A percentile compares a stretch with the other conserved stretches of the same genome.
Evolutionary conservation across 805 yeast species (phyloP).

Genomic region (Teunomyces gatunensis): DNA sequence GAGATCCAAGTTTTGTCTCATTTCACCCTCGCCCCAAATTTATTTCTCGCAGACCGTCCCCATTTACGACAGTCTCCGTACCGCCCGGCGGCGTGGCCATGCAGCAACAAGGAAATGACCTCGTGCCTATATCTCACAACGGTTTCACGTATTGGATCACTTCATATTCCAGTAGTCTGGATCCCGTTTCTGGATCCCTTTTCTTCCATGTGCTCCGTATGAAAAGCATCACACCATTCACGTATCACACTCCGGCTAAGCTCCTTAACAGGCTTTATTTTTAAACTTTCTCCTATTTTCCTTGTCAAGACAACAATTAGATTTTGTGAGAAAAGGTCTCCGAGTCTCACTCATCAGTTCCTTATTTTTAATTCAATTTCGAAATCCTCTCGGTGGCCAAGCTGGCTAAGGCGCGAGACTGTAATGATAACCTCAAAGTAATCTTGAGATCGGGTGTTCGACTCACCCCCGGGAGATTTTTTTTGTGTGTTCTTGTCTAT

Average conservation of each 20-base stretch:
- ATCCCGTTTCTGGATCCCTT: too few relatives aligned
- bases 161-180: too few relatives aligned
- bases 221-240: too few relatives aligned
- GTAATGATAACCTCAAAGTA: constrained; percentile 36
- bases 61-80: not conserved
- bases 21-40: not conserved
- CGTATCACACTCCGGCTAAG: too few relatives aligned
- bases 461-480: constrained; percentile 48
- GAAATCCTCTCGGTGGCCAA: constrained; percentile 44
- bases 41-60: not conserved
- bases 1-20: not conserved
- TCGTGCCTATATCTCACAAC: not conserved
- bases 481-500: constrained; percentile 7
- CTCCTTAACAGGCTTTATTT: too few relatives aligned
- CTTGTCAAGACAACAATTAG: too few relatives aligned
- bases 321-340: too few relatives aligned
- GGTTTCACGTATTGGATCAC: too few relatives aligned
- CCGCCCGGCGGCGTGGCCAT: not conserved
- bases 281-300: too few relatives aligned
- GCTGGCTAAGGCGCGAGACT: constrained; percentile 52
- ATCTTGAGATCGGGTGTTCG: constrained; percentile 52
- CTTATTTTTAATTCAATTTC: not conserved
- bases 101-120: not conserved
- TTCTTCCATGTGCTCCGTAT: too few relatives aligned
- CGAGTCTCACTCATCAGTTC: too few relatives aligned